These are phyloP conservation scores for Amoebophrya sp. DNA, from an alignment of 169 alveolate genomes.

Conservation along the genomic window DNA sequence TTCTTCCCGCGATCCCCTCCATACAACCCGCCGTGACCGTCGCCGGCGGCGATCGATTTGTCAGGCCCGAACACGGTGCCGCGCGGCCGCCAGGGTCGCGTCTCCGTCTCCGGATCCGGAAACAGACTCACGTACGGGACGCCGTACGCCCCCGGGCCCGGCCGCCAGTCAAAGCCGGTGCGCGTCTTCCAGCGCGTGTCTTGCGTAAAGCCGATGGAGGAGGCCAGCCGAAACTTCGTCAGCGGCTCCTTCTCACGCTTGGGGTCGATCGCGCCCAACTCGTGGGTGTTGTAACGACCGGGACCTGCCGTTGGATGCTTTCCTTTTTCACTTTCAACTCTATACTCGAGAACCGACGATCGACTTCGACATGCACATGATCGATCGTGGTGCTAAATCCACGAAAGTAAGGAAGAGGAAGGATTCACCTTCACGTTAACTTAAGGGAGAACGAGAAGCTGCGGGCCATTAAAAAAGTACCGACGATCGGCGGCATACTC, in stretches of 20 bases:
- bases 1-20: not conserved
- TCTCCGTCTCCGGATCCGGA: not conserved
- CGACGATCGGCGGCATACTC: not conserved
- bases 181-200: not conserved
- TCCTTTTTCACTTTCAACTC: too few relatives aligned
- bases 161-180: not conserved
- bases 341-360: too few relatives aligned
- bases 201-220: not conserved
- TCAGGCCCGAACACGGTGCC: not conserved
- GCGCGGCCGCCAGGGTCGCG: not conserved
- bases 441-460: too few relatives aligned
- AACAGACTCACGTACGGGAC: not conserved
- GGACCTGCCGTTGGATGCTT: too few relatives aligned
- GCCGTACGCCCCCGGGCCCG: not conserved
- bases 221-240: not conserved
- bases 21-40: not conserved
- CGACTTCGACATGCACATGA: too few relatives aligned
- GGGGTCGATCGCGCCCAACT: not conserved
- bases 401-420: too few relatives aligned
- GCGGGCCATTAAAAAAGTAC: too few relatives aligned
- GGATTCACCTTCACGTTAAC: too few relatives aligned
- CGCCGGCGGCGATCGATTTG: not conserved
- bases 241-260: not conserved
- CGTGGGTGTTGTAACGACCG: not conserved
- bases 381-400: too few relatives aligned